phyloP scores from a whole-genome alignment of 2,329 filamentous ascomycete species.

The Penicillium sp. region DNA sequence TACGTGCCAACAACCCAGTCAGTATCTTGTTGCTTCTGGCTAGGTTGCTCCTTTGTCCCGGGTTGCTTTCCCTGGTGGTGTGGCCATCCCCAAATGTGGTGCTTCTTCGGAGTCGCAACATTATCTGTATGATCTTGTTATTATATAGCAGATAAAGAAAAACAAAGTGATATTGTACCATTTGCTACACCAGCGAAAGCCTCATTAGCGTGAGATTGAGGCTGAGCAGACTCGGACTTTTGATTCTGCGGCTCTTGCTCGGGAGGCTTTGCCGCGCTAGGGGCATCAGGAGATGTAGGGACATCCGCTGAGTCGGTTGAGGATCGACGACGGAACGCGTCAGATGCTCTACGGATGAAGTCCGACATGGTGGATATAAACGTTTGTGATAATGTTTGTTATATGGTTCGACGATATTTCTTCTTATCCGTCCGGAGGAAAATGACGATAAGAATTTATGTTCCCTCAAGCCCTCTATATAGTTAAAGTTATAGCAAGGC shows the following conservation, averaged over 20 bases:
- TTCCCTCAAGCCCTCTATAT: neutral
- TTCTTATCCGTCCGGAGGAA: neutral
- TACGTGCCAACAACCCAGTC: conserved; percentile 13
- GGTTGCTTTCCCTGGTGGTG: neutral
- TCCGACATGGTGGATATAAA: conserved; percentile 12
- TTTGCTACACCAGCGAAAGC: conserved; percentile 1
- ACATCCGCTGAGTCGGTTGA: conserved; percentile 9
- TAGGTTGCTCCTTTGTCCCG: conserved; percentile 6
- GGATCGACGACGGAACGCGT: conserved; percentile 15
- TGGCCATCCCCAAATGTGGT: conserved; percentile 11
- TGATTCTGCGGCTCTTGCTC: conserved; percentile 2
- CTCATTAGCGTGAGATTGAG: conserved; percentile 8
- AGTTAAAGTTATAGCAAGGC: neutral
- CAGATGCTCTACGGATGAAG: conserved; percentile 18
- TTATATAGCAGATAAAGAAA: neutral
- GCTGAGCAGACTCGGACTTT: neutral
- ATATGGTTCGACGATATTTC: neutral
- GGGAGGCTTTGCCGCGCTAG: conserved; percentile 5
- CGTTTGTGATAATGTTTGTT: neutral
- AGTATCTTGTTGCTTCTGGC: conserved; percentile 1
- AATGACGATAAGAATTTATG: neutral
- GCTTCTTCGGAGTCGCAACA: conserved; percentile 4
- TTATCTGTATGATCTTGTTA: conserved; percentile 3
- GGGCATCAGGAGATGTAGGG: neutral
- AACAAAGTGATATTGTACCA: conserved; percentile 1